These are phyloP conservation scores for Micractinium sp. DNA, from an alignment of 139 green algal genomes.

Conservation along the genomic window DNA sequence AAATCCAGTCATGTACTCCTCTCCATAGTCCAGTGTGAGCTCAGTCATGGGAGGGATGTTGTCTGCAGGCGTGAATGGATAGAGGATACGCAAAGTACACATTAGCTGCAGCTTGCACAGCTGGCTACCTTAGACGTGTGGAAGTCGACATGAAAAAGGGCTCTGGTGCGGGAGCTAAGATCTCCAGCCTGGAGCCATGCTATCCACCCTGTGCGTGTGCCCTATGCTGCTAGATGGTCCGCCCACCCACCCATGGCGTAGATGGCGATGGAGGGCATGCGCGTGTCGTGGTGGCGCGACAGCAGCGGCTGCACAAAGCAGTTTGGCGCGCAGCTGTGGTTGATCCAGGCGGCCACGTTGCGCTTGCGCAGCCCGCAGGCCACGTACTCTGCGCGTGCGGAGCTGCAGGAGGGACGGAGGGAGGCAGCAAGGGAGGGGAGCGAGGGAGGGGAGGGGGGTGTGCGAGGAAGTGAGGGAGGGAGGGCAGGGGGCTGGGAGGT, in stretches of 20 bases:
- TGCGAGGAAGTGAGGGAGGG: not conserved
- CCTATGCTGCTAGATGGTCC: too few relatives aligned
- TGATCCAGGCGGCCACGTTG: constrained; percentile 40
- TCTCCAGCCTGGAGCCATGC: too few relatives aligned
- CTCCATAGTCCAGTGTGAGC: constrained; percentile 53
- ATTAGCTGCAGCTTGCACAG: too few relatives aligned
- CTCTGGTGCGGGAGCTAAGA: too few relatives aligned
- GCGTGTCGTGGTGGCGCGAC: constrained; percentile 41
- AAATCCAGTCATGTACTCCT: constrained; percentile 14
- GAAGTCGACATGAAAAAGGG: too few relatives aligned
- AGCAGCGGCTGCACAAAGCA: constrained; percentile 56
- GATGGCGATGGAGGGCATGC: constrained; percentile 23
- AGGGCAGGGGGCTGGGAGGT: not conserved
- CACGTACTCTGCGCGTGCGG: constrained; percentile 9
- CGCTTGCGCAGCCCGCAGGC: constrained; percentile 30
- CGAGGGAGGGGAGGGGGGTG: not conserved
- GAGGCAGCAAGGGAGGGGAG: not conserved
- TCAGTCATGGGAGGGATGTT: constrained; percentile 54
- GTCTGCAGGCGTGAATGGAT: not conserved
- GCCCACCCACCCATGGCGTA: constrained; percentile 27
- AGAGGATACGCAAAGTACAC: too few relatives aligned
- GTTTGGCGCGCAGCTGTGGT: constrained; percentile 52
- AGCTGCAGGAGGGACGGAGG: not conserved
- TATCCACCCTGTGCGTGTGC: not conserved
- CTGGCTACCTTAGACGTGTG: too few relatives aligned